A percentile compares a stretch with the other conserved stretches of the same genome.
Conservation (phyloP, 352 stramenopile species). For the Pythium dissimile region DNA sequence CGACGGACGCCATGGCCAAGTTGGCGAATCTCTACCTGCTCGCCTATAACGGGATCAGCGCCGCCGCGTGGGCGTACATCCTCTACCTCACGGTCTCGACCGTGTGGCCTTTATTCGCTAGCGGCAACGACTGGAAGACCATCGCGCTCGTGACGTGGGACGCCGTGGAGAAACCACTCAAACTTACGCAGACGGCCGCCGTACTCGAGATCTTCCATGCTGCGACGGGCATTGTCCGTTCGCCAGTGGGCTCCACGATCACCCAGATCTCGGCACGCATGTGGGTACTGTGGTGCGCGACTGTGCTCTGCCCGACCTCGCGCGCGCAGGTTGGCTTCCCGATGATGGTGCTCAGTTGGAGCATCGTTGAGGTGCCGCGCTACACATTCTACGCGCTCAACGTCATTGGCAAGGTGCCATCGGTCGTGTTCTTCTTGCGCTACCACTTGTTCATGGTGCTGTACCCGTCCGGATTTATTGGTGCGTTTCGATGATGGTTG, state of each 20-base stretch:
- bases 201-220: conserved; percentile 96
- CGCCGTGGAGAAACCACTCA: conserved; percentile 49
- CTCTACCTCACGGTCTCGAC: conserved; percentile 50
- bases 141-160: conserved; percentile 45
- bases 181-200: conserved; percentile 91
- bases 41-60: conserved; percentile 15
- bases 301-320: conserved; percentile 89
- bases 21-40: conserved; percentile 16
- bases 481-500: conserved; percentile 24
- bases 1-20: conserved; percentile 1
- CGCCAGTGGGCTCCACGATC: conserved; percentile 90
- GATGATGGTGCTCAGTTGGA: conserved; percentile 86
- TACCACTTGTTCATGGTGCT: conserved; percentile 98
- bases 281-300: conserved; percentile 23
- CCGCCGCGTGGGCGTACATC: conserved; percentile 53
- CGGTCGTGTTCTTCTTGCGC: conserved; percentile 94
- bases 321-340: conserved; percentile 74
- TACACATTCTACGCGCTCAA: conserved; percentile 98
- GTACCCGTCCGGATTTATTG: conserved; percentile 95
- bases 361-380: conserved; percentile 89
- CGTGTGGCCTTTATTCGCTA: conserved; percentile 34
- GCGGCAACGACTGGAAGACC: conserved; percentile 43
- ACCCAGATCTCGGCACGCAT: conserved; percentile 90
- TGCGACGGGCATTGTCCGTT: conserved; percentile 92
- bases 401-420: conserved; percentile 90